These are phyloP conservation scores for Sporothrix pseudoabietina DNA, from an alignment of 2,329 filamentous ascomycete species.

Conservation along the genomic window DNA sequence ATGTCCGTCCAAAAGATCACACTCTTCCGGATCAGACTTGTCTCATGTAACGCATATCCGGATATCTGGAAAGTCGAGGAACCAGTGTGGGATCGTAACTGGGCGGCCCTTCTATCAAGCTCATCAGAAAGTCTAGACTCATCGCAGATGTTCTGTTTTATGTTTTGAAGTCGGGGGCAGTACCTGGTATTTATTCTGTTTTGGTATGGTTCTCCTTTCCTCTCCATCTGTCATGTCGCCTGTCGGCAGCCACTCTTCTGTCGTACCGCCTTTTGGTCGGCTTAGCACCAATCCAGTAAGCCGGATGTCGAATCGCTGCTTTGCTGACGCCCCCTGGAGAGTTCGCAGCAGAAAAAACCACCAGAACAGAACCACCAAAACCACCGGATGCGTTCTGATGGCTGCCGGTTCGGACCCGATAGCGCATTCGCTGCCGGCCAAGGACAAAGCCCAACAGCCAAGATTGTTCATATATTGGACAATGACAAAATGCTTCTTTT, in stretches of 20 bases:
- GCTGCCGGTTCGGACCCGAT: constrained; percentile 22
- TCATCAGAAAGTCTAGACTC: too few relatives aligned
- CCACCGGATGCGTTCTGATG: background rate
- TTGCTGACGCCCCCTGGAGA: background rate
- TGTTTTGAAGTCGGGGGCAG: background rate
- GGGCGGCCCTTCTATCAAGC: background rate
- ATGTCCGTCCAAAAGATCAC: background rate
- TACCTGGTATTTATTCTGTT: background rate
- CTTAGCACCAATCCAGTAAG: constrained; percentile 6
- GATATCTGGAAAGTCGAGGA: background rate
- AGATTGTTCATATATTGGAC: background rate
- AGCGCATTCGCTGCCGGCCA: background rate
- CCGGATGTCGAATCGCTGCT: background rate
- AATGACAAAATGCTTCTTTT: background rate
- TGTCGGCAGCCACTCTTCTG: background rate
- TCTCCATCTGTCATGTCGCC: background rate
- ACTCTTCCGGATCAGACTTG: background rate
- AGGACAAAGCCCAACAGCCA: background rate
- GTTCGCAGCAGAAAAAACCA: background rate
- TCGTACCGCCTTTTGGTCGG: background rate
- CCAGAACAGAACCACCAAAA: background rate
- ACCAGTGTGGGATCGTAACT: background rate
- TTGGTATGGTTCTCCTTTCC: background rate
- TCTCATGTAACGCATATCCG: background rate
- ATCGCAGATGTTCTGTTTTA: too few relatives aligned